Base-by-base conservation (phyloP, 2,329 filamentous ascomycete genomes). In the Aaosphaeria pasadenensis region DNA sequence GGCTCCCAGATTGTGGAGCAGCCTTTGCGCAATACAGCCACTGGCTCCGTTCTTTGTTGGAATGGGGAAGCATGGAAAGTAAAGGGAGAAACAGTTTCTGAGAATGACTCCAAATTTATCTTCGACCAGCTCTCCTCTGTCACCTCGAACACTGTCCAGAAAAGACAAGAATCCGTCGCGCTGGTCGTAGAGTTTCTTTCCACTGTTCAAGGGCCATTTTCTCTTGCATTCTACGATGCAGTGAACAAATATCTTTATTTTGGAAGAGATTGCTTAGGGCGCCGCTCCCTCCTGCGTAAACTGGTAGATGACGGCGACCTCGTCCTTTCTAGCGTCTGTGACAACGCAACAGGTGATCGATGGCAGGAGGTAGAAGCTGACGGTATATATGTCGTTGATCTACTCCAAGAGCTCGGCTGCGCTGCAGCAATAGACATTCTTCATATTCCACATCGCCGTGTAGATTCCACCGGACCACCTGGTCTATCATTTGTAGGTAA, bases 61-160 rank as follows among this genome's bases (percentile, higher is more conserved):
- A 99, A 99, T 64, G 94, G 94, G 39, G 94, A 99, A 67, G 92
- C 91, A 1, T 99, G 94, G 94, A 86, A 81, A 48, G 78, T 95
- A 43, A 72, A 71, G 6, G 78, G 77, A 32, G 59, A 78, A 7
- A 60, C 68, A 1, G 75, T 96, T n/a, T 49, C 62, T 38, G 88
- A 84, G 48, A 96, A 96, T 64, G 94, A 99, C 70, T 88, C 88
- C 3, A 79, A 86, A 59, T 72, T 75, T 5, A 75, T 97, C 13
- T 85, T 92, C 61, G 63, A 76, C 32, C 62, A 81, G 35, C 75
- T 96, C 42, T 61, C 78, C 24, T 36, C 33, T 13, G 17, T 7
- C 11, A 32, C 24, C 17, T 9, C 7, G 3, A 30, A 24, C 3
- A 32, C 24, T 6, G 47, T 2, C 17, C 40, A 46, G 4, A n/a